These are phyloP conservation scores for Cryptococcus sp. DNA, from an alignment of 1,284 basidiomycete genomes.

Conservation along the genomic window DNA sequence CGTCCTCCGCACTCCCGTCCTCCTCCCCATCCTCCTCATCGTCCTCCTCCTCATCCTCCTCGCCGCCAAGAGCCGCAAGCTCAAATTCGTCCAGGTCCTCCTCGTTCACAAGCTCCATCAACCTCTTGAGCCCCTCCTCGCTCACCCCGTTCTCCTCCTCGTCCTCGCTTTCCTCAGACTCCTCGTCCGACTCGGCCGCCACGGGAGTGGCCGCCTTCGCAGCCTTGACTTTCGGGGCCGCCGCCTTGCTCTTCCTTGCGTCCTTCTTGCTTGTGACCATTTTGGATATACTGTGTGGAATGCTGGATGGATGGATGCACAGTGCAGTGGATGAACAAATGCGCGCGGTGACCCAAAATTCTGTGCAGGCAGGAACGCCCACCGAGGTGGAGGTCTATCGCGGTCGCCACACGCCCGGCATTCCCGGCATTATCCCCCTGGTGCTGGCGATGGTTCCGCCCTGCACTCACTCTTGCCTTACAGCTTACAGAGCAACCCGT, in stretches of 20 bases:
- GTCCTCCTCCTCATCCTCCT: conserved; percentile 54
- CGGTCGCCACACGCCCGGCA: background rate
- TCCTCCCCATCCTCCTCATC: conserved; percentile 66
- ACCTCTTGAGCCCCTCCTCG: conserved; percentile 69
- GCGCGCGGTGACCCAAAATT: conserved; percentile 10
- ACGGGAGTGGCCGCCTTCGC: conserved; percentile 10
- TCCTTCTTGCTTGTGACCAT: conserved; percentile 43
- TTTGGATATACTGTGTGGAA: background rate
- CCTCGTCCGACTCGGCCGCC: conserved; percentile 26
- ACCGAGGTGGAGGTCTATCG: background rate
- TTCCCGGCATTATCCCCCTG: background rate
- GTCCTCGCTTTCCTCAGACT: conserved; percentile 51
- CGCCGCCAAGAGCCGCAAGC: conserved; percentile 26
- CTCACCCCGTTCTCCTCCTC: conserved; percentile 75
- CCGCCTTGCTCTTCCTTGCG: conserved; percentile 18
- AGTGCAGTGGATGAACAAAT: background rate
- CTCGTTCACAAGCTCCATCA: conserved; percentile 63
- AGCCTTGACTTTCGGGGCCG: background rate
- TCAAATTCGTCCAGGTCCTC: conserved; percentile 44
- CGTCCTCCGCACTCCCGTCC: conserved; percentile 52
- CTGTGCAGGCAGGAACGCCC: background rate
- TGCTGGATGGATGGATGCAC: background rate
- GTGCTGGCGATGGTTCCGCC: no score
- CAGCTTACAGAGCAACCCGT: no score
- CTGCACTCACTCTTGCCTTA: no score